Evolutionary conservation across 2,329 filamentous ascomycete species (phyloP), one percentile per base, ranked within the genome.

Genomic region (Conoideocrella luteorostrata): DNA sequence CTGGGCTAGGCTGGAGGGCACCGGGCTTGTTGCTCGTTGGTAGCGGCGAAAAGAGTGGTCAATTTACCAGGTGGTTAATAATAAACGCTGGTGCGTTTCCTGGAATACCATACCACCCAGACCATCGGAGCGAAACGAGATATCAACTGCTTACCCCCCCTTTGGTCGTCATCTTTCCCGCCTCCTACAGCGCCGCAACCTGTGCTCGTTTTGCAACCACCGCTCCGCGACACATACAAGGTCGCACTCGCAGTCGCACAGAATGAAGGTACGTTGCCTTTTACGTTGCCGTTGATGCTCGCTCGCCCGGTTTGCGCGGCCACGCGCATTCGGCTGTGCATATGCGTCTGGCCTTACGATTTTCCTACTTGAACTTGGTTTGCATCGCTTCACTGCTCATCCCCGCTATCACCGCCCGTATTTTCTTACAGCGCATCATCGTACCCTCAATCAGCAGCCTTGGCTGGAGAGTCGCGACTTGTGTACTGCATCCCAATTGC

Each of bases 241-340:
- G 32, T 37, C 38, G 38, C 41, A 44, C 30, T 29, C 26, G 28
- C 39, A 52, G 56, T 60, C 56, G 54, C 57, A 62, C 60, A 63
- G 59, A 47, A 63, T 63, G 61, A 63, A 63, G 61, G 61, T 48
- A 41, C 21, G 46, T 48, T 28, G 34, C 43, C 42, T 42, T 30
- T 20, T 10, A 24, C 28, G 38, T 13, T 17, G 28, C 13, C n/a
- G n/a, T n/a, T n/a, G n/a, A 26, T 38, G 24, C 38, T 35, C 30
- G 41, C 41, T 30, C 18, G n/a, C 17, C 18, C 18, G 26, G 9
- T 22, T 37, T 28, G 28, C 42, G 28, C 22, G 15, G n/a, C 29
- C 13, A 12, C 36, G 43, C 43, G 33, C 33, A 33, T 41, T 24
- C 12, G 28, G 17, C 6, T 41, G 38, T n/a, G 6, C 34, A 26